Conservation (phyloP, 2,329 filamentous ascomycete genomes). For the Zarea fungicola region DNA sequence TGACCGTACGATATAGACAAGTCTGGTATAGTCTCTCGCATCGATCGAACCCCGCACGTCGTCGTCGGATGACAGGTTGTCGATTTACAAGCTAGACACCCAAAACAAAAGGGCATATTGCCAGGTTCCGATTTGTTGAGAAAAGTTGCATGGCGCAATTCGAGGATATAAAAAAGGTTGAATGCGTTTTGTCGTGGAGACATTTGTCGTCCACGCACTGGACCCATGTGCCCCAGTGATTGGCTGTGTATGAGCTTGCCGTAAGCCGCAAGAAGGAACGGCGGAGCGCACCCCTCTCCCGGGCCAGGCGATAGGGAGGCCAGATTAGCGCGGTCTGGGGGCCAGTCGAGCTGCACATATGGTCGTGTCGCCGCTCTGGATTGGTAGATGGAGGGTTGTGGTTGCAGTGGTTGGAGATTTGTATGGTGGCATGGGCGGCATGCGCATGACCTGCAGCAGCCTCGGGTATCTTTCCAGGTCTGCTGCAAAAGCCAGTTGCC, state of each 20-base stretch:
- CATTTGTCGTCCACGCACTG: constrained; percentile 6
- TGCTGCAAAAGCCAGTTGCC: too few species aligned
- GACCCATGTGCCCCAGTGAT: constrained; percentile 26
- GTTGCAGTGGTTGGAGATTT: not conserved
- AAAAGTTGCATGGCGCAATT: too few species aligned
- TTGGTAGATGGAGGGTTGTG: not conserved
- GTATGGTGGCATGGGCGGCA: not conserved
- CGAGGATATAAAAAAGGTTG: too few species aligned
- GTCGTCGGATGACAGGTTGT: too few species aligned
- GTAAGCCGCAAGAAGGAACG: not conserved
- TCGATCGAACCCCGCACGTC: too few species aligned
- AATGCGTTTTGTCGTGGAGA: too few species aligned
- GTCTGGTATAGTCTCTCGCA: too few species aligned
- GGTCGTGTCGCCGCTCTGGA: not conserved
- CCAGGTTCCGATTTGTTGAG: too few species aligned
- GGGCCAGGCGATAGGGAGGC: constrained; percentile 1
- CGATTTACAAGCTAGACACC: too few species aligned
- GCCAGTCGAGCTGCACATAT: constrained; percentile 11
- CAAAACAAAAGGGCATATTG: too few species aligned
- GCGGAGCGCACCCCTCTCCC: not conserved
- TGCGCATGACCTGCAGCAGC: not conserved
- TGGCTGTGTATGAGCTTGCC: constrained; percentile 11
- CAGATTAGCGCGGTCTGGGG: constrained; percentile 6
- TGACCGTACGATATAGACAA: too few species aligned
- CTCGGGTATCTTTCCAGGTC: too few species aligned